These are phyloP conservation scores for Aspergillus hiratsukae DNA, from an alignment of 2,329 filamentous ascomycete species.

Conservation along the genomic window DNA sequence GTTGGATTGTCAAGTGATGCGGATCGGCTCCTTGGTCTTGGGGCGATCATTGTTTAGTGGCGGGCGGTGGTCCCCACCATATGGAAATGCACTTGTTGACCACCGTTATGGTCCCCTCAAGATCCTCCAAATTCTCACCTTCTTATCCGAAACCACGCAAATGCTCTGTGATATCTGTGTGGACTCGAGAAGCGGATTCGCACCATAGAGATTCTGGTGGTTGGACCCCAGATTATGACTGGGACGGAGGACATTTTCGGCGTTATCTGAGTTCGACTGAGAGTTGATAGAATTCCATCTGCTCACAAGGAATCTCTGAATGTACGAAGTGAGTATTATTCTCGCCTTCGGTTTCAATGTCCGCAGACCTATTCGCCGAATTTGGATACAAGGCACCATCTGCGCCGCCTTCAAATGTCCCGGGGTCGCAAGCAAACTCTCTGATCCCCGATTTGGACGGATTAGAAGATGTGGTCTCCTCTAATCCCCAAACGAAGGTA, in stretches of 20 bases:
- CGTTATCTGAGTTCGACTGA: background rate
- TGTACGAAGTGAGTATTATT: background rate
- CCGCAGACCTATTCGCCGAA: slow-evolving; percentile 51
- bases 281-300: background rate
- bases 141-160: background rate
- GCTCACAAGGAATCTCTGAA: background rate
- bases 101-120: background rate
- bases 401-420: slow-evolving; percentile 11
- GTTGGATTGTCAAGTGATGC: background rate
- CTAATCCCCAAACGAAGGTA: slow-evolving; percentile 6
- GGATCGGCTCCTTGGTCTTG: background rate
- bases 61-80: background rate
- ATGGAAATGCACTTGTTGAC: background rate
- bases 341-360: slow-evolving; percentile 38
- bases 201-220: background rate
- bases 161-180: background rate
- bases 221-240: background rate
- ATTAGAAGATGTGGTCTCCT: slow-evolving; percentile 15
- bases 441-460: slow-evolving; percentile 21
- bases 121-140: background rate
- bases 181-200: background rate
- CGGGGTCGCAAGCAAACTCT: slow-evolving; percentile 12
- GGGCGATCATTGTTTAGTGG: background rate
- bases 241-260: background rate
- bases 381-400: slow-evolving; percentile 36